These are phyloP conservation scores for Grosmannia huntii DNA, from an alignment of 2,329 filamentous ascomycete genomes.

Conservation along the genomic window DNA sequence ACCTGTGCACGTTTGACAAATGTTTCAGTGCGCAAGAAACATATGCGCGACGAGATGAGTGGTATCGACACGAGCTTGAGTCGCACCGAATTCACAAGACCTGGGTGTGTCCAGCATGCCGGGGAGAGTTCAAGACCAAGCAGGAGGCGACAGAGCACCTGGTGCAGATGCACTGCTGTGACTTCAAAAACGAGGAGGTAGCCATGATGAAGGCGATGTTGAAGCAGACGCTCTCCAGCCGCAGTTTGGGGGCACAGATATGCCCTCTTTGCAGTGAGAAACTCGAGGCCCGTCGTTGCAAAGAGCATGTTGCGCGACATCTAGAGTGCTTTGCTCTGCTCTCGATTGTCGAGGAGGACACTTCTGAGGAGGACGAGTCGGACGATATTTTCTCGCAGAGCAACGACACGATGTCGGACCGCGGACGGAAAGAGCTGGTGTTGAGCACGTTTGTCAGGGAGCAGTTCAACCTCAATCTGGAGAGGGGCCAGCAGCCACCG, in stretches of 20 bases:
- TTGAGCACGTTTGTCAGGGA: slow-evolving; percentile 10
- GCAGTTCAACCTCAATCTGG: slow-evolving; percentile 10
- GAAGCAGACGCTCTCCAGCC: slow-evolving; percentile 3
- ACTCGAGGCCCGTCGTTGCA: slow-evolving; percentile 5
- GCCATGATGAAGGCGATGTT: slow-evolving; percentile 7
- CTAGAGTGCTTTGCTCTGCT: slow-evolving; percentile 11
- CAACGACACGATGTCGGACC: slow-evolving; percentile 10
- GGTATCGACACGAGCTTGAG: slow-evolving; percentile 11
- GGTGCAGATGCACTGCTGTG: slow-evolving; percentile 2
- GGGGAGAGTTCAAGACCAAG: slow-evolving; percentile 8
- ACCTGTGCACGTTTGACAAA: slow-evolving; percentile 11
- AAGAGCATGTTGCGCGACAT: slow-evolving; percentile 8
- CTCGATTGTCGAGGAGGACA: slow-evolving; percentile 5
- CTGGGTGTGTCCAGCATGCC: slow-evolving; percentile 10
- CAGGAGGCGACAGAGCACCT: slow-evolving; percentile 7
- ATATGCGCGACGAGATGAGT: slow-evolving; percentile 8
- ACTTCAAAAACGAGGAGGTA: slow-evolving; percentile 3
- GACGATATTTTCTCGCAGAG: slow-evolving; percentile 9
- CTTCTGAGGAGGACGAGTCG: slow-evolving; percentile 8
- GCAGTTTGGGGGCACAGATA: slow-evolving; percentile 3
- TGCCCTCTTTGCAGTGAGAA: slow-evolving; percentile 8
- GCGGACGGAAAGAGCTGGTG: slow-evolving; percentile 9
- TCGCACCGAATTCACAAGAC: slow-evolving; percentile 7
- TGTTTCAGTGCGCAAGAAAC: slow-evolving; percentile 10
- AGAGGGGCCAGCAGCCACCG: slow-evolving; percentile 6